Evolutionary conservation across 164 flowering plant species (phyloP).

Genomic region (Liquidambar formosana): DNA sequence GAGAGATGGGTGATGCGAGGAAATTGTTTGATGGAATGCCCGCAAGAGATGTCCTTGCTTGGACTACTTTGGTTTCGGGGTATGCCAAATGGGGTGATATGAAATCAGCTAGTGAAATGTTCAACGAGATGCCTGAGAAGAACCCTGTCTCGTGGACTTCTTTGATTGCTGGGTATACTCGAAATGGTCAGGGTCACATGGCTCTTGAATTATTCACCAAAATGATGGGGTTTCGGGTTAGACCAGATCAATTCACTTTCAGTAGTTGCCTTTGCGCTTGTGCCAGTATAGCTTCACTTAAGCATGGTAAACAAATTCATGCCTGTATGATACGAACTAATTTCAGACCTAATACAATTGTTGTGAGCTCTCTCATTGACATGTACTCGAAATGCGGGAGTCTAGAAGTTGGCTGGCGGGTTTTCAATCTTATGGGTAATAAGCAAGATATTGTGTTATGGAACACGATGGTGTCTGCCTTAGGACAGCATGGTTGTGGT

Average conservation of each 20-base stretch:
- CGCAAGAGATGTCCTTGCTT: constrained; percentile 53
- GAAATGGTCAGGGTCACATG: constrained; percentile 41
- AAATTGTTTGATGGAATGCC: constrained; percentile 61
- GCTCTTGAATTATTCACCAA: constrained; percentile 53
- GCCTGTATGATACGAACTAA: constrained; percentile 45
- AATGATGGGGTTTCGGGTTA: constrained; percentile 44
- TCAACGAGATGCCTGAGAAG: constrained; percentile 64
- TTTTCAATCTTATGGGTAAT: constrained; percentile 39
- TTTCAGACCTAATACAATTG: constrained; percentile 60
- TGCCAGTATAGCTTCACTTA: constrained; percentile 48
- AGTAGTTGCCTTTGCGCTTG: constrained; percentile 75
- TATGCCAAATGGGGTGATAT: constrained; percentile 64
- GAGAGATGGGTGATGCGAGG: constrained; percentile 47
- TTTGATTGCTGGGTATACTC: constrained; percentile 66
- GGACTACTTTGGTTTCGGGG: constrained; percentile 80
- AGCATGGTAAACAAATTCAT: constrained; percentile 74
- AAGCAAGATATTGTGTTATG: constrained; percentile 56
- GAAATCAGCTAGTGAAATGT: constrained; percentile 52
- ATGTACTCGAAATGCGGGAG: constrained; percentile 81
- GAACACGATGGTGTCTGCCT: constrained; percentile 76
- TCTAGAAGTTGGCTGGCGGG: constrained; percentile 34
- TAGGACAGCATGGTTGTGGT: constrained; percentile 72
- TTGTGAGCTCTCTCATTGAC: constrained; percentile 68
- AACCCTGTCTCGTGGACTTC: constrained; percentile 78
- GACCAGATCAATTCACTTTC: constrained; percentile 72